Percentiles rank a stretch among this genome's conserved stretches.
phyloP scores from a whole-genome alignment of 345 rosid genomes.

The Populus euphratica region DNA sequence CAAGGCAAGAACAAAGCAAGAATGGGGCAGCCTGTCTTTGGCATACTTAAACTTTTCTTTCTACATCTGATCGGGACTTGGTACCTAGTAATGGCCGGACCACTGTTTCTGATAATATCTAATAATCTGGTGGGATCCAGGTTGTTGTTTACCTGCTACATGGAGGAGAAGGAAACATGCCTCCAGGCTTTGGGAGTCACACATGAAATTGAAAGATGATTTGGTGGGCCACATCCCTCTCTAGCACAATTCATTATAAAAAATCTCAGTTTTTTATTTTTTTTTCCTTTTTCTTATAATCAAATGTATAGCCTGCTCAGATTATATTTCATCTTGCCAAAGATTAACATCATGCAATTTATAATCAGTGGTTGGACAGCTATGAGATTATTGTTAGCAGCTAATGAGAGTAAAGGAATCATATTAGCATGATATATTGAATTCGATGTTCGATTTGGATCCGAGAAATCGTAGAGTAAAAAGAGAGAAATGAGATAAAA shows the following conservation, averaged over 20 bases:
- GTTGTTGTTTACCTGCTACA: neutral
- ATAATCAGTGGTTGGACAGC: too few species aligned
- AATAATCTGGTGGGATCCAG: neutral
- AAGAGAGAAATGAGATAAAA: too few species aligned
- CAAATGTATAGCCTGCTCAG: too few species aligned
- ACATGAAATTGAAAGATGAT: neutral
- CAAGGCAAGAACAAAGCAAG: neutral
- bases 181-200: neutral
- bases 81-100: neutral
- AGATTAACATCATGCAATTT: too few species aligned
- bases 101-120: neutral
- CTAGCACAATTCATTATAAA: neutral
- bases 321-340: too few species aligned
- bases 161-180: neutral
- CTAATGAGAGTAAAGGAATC: too few species aligned
- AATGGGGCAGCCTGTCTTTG: neutral
- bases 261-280: neutral
- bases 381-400: too few species aligned
- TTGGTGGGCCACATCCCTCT: neutral
- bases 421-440: too few species aligned
- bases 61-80: neutral
- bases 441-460: too few species aligned
- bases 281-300: neutral
- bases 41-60: neutral
- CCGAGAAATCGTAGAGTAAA: too few species aligned